phyloP scores from a whole-genome alignment of 495 filamentous ascomycete species.

The Cladorrhinum samala region DNA sequence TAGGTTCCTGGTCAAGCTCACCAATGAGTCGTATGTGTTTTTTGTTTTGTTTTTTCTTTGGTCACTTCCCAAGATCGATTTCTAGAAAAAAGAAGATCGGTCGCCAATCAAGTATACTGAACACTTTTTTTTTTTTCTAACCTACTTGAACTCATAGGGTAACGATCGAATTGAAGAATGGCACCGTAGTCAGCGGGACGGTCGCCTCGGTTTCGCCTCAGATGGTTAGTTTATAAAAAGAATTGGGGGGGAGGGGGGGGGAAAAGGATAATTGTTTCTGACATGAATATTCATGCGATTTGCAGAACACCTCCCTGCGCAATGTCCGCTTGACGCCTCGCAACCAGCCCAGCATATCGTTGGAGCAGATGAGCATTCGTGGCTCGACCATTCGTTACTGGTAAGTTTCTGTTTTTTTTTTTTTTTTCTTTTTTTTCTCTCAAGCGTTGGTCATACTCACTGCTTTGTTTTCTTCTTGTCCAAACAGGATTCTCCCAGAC shows the following conservation, averaged over 20 bases:
- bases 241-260: too few species aligned
- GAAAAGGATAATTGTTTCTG: too few species aligned
- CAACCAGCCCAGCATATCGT: slow-evolving; percentile 53
- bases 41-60: not conserved
- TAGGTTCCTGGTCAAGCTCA: slow-evolving; percentile 98
- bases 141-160: too few species aligned
- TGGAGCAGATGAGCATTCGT: slow-evolving; percentile 2
- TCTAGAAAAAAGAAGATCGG: too few species aligned
- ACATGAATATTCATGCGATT: too few species aligned
- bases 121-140: not conserved
- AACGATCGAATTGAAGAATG: slow-evolving; percentile 96
- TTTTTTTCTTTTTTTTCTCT: not conserved
- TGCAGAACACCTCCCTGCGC: slow-evolving; percentile 59
- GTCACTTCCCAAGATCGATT: not conserved
- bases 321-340: slow-evolving; percentile 91
- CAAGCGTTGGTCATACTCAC: not conserved
- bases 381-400: slow-evolving; percentile 13
- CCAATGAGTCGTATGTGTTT: slow-evolving; percentile 65
- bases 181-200: slow-evolving; percentile 91
- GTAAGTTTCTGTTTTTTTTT: not conserved
- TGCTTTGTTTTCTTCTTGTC: not conserved
- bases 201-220: slow-evolving; percentile 90
- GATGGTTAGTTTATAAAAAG: too few species aligned
- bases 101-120: not conserved
- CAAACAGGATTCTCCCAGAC: not conserved